Evolutionary conservation across 345 rosid species (phyloP), one percentile per base, ranked within the genome.

Genomic region (Brassica rapa): DNA sequence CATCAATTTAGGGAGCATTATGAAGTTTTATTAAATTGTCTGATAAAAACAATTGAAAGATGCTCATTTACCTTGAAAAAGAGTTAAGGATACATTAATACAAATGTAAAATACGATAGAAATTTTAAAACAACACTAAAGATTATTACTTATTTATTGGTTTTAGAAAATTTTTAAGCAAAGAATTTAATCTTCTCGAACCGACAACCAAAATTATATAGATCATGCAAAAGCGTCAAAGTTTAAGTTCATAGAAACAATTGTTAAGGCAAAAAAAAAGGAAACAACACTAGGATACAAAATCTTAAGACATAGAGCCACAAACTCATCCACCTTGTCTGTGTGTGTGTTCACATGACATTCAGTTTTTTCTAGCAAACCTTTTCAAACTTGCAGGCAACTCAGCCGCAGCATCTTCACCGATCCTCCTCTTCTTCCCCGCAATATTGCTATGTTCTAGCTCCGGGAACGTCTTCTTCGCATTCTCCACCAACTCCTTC

Each of bases 391-490:
- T 80, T 0, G 79, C 1, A 0, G 97, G 98, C 35, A 91, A 75
- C 66, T 83, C 87, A 0, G 60, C 79, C 71, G 78, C 91, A 5
- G 51, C 80, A 75, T 82, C 90, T 79, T 81, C 81, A 1, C 82
- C 62, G 9, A 75, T 61, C 68, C 84, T 90, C 72, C 82, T 92
- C 86, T 89, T 93, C 89, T 87, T 91, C 6, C 70, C 73, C 11
- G 78, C 80, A 8, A 71, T 85, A 19, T 77, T 80, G 4, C 12
- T 8, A 70, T 35, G 63, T 35, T 81, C 82, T 70, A 86, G 85
- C 61, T 89, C 97, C 68, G 87, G 63, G 88, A 89, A 88, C n/a
- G 89, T 92, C 70, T 89, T 83, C 84, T 92, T 94, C 1, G 86
- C 87, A 16, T 53, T 86, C 24, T 68, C 83, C 9, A 89, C 79